Evolutionary conservation across 1,284 basidiomycete species (phyloP), one percentile per base, ranked within the genome.

Genomic region (Ganoderma sp.): DNA sequence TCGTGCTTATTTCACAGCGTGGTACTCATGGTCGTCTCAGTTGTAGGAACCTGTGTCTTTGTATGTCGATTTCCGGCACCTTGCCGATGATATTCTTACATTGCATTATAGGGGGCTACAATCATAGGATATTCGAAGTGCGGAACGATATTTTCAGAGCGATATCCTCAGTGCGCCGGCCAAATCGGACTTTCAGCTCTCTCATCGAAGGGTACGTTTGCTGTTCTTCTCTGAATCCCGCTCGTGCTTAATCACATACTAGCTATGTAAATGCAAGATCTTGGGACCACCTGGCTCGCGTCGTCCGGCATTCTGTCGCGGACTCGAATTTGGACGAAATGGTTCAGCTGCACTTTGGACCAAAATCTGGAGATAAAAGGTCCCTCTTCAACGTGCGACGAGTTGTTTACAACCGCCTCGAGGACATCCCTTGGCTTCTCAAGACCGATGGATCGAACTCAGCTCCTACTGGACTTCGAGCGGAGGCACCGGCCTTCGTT

Each of bases 101-200:
- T n/a, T n/a, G n/a, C n/a, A n/a, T n/a, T n/a, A n/a, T n/a, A n/a
- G 83, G 84, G 64, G 84, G 83, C 0, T 83, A 82, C 69, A 84
- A 85, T 65, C 71, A 79, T 15, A 65, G 65, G 8, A 72, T 76
- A 41, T n/a, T 7, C 19, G 17, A 14, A 0, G 60, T 82, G 10
- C 74, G 77, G 28, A 60, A 68, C 2, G 67, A 75, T 0, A 81
- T 84, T 9, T 15, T 74, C 5, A 62, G 65, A 10, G 69, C 74
- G 0, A 72, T 83, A n/a, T 75, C 71, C 15, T 75, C 77, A 0
- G 60, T 82, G 3, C 73, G 74, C 5, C 72, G 70, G 50, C 67
- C 67, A 3, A 71, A 72, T 5, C 67, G 70, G n/a, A 64, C 61
- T 41, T 75, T 76, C 52, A 69, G 76, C 28, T 22, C 61, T 1